phyloP scores from a whole-genome alignment of 129 eudicot species.

The Chrysanthemum seticuspe region DNA sequence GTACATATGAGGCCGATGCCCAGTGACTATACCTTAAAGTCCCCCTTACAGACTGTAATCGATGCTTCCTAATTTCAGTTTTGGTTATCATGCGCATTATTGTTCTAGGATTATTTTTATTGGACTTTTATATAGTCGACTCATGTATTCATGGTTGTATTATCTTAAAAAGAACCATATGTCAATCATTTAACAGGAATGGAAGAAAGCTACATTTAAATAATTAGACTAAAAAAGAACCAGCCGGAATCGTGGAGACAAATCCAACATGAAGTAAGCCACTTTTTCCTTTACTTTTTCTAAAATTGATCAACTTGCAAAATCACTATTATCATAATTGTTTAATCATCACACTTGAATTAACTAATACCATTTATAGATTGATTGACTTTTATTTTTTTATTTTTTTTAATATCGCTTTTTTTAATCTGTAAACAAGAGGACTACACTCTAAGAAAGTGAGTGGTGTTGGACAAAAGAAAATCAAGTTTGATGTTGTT shows the following conservation, averaged over 20 bases:
- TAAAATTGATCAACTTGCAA: too few relatives aligned
- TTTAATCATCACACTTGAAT: too few relatives aligned
- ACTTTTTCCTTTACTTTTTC: too few relatives aligned
- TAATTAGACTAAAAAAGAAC: constrained; percentile 87
- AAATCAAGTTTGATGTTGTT: too few relatives aligned
- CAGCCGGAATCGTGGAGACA: constrained; percentile 67
- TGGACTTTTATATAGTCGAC: not conserved
- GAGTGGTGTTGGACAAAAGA: too few relatives aligned
- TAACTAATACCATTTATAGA: too few relatives aligned
- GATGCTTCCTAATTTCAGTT: not conserved
- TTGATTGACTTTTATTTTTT: too few relatives aligned
- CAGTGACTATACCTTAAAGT: constrained; percentile 41
- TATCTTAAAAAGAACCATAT: not conserved
- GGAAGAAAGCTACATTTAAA: constrained; percentile 50
- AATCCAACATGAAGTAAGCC: too few relatives aligned
- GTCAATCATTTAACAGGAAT: constrained; percentile 47
- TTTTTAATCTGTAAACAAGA: too few relatives aligned
- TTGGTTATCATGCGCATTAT: not conserved
- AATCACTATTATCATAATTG: too few relatives aligned
- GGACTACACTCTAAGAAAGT: too few relatives aligned
- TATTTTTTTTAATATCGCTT: too few relatives aligned
- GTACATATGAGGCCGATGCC: constrained; percentile 70
- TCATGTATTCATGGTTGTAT: not conserved
- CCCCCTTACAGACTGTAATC: constrained; percentile 42
- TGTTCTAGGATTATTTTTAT: not conserved